These are phyloP conservation scores for Oropetium thomaeum DNA, from an alignment of 176 grass and related monocot species.

Conservation along the genomic window DNA sequence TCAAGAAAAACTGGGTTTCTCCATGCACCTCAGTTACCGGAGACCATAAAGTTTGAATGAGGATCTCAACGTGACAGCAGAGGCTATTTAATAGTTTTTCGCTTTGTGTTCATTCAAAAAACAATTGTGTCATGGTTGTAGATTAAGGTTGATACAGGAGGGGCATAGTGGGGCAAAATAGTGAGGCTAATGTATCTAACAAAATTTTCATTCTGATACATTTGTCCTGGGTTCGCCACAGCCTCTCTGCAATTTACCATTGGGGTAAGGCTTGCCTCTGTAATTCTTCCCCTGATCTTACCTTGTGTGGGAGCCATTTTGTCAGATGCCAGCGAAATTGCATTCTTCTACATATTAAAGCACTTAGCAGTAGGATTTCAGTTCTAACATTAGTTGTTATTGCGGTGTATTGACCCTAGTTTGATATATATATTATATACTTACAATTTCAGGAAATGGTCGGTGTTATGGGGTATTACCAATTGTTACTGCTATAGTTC, in stretches of 20 bases:
- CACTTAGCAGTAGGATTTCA: slow-evolving; percentile 14
- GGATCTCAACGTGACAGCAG: background rate
- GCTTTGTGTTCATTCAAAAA: background rate
- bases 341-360: background rate
- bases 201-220: background rate
- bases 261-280: too few relatives aligned
- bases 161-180: background rate
- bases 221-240: too few relatives aligned
- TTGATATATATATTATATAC: slow-evolving; percentile 26
- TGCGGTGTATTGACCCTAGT: background rate
- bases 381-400: background rate
- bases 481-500: slow-evolving; percentile 67
- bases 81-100: background rate
- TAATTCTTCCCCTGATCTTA: too few relatives aligned
- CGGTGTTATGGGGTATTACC: slow-evolving; percentile 63
- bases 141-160: background rate
- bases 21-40: background rate
- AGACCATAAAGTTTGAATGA: background rate
- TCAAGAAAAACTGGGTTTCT: too few relatives aligned
- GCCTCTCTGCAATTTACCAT: too few relatives aligned
- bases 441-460: slow-evolving; percentile 51
- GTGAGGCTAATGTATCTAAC: background rate
- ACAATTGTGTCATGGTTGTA: background rate
- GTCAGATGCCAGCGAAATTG: slow-evolving; percentile 2
- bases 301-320: too few relatives aligned